phyloP scores from a whole-genome alignment of 352 stramenopile genomes.

The Vaucheria bursata region DNA sequence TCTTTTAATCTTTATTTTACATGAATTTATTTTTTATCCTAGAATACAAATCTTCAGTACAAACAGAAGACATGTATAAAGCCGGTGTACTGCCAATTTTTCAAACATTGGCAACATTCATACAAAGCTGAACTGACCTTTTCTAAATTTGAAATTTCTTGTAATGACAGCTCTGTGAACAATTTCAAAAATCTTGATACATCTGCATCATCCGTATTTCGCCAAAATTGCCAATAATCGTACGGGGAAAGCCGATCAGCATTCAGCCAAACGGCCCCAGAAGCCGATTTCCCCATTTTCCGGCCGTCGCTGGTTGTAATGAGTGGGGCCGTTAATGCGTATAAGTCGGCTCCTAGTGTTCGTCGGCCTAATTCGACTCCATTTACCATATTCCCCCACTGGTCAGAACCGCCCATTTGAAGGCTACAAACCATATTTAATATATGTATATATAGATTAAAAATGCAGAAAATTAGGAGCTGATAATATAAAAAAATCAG shows the following conservation, averaged over 20 bases:
- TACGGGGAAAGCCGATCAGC: constrained; percentile 78
- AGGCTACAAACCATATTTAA: constrained; percentile 49
- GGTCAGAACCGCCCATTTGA: constrained; percentile 95
- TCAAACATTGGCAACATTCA: too few species aligned
- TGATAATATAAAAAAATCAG: background rate
- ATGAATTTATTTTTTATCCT: too few species aligned
- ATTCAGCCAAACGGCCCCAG: constrained; percentile 96
- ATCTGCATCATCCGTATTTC: constrained; percentile 71
- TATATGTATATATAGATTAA: background rate
- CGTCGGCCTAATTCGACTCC: constrained; percentile 90
- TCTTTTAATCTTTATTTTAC: too few species aligned
- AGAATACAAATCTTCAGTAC: too few species aligned
- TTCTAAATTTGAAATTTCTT: constrained; percentile 79
- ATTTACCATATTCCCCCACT: constrained; percentile 98
- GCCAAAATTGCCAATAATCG: constrained; percentile 78
- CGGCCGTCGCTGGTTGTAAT: constrained; percentile 91
- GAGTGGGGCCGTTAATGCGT: constrained; percentile 74
- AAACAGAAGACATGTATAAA: too few species aligned
- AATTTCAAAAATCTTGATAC: constrained; percentile 90
- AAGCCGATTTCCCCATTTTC: constrained; percentile 98
- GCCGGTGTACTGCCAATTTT: too few species aligned
- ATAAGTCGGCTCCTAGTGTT: constrained; percentile 57
- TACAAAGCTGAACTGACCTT: constrained; percentile 18
- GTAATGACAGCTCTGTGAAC: constrained; percentile 89
- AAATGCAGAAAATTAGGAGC: background rate